Base-by-base conservation (phyloP, 2,329 filamentous ascomycete species). In the Xylaria sp. region DNA sequence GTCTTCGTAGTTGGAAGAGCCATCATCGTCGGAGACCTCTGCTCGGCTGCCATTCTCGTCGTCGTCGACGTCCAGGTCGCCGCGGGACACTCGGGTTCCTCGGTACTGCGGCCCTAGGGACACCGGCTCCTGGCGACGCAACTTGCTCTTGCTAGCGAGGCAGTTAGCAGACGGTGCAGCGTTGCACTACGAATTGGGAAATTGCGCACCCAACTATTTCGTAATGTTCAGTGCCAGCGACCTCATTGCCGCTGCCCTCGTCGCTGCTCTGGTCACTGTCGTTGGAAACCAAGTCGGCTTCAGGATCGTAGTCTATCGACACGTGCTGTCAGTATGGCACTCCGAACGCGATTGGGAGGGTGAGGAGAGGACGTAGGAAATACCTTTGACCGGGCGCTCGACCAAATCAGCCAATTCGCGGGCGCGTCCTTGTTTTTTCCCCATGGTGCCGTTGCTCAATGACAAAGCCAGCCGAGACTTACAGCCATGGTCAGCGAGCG, bases 181-280 rank as follows among this genome's bases (percentile, higher is more conserved):
- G 1, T 17, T 10, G 62, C 37, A 68, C 66, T 53, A 49, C 25
- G 10, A 43, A 43, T 25, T n/a, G 66, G 57, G 25, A 53, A 38
- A 10, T 48, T 40, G 54, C 81, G 29, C 60, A 68, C 66, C 54
- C 54, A 3, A 65, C 58, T n/a, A 59, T 7, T 5, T 90, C 85
- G 73, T 98, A 98, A 74, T 98, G 94, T 71, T 97, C 94, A 31
- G 93, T 90, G 19, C 90, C 92, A 10, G 83, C 82, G 62, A 85
- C 77, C 48, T 82, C 81, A 27, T 83, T 79, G 4, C 79, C 80
- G 66, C 79, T 83, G 29, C 76, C 82, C 44, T 82, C 85, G 52
- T 80, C 83, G 13, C 75, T 81, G 43, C 79, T 81, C 47, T 85
- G 85, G 57, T 84, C 84, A 58, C 82, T 83, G n/a, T 82, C 82